Evolutionary conservation across 257 asterid genomes (phyloP).

Genomic region (Cinchona pubescens): DNA sequence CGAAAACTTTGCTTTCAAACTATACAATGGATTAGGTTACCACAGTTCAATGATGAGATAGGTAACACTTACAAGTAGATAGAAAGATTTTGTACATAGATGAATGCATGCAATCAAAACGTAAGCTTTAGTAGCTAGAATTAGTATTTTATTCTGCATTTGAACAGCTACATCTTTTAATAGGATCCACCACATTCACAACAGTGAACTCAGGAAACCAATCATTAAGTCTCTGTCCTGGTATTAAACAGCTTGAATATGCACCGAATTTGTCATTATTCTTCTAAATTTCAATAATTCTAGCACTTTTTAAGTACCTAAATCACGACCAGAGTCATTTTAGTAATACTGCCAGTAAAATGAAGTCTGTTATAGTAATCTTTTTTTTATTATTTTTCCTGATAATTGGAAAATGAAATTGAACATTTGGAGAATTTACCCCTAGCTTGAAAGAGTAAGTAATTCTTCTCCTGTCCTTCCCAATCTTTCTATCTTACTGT

Average conservation of each 20-base stretch:
- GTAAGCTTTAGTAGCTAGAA: not conserved
- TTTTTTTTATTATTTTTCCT: not conserved
- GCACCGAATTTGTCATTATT: not conserved
- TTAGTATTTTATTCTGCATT: not conserved
- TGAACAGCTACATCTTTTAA: too few relatives aligned
- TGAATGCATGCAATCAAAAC: not conserved
- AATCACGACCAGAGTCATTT: not conserved
- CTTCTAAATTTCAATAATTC: not conserved
- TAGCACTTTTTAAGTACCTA: not conserved
- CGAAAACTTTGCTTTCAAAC: not conserved
- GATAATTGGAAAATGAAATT: not conserved
- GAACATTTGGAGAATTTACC: not conserved
- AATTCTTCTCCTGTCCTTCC: not conserved
- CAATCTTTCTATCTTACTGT: not conserved
- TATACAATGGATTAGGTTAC: not conserved
- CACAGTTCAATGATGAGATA: not conserved
- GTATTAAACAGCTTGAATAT: not conserved
- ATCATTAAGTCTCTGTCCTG: not conserved
- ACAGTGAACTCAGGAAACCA: not conserved
- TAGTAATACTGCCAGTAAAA: not conserved
- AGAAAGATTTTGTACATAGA: not conserved
- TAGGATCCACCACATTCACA: not conserved
- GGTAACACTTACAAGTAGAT: not conserved
- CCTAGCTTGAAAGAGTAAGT: not conserved
- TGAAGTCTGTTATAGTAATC: not conserved